Base-by-base conservation (phyloP, 192 early-diverging fungal species). In the Coemansia javaensis region DNA sequence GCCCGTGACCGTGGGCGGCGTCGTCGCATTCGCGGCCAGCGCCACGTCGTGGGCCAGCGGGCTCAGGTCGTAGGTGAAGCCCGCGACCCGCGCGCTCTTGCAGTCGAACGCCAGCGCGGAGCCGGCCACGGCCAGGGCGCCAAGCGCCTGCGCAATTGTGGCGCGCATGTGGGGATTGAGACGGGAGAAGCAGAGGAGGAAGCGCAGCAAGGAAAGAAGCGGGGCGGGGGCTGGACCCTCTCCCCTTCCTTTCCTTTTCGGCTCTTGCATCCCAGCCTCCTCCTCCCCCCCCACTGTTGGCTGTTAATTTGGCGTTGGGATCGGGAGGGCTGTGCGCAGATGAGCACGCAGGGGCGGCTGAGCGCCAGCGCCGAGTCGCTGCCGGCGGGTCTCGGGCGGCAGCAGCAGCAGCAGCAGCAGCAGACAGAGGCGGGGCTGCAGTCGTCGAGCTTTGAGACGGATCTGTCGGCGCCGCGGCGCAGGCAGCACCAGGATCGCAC, bases 1-100 rank as follows among this genome's bases (percentile, higher is more conserved):
- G 14, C 40, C 48, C 1, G 75, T 68, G 4, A 56, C 20, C 10
- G 75, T 72, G 1, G 75, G 75, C 17, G 68, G 64, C 16, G 75
- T 77, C 23, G 56, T 57, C 9, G 48, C 23, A 31, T 71, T 72
- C 46, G 28, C 45, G 25, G 51, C 56, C 15, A 77, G 49, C 3
- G 30, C 24, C 28, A 65, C 39, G 10, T 74, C 58, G 14, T 32
- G 32, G 12, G 50, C 47, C 6, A 74, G 54, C 5, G 64, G 25
- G 13, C 63, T 58, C 34, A 74, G 52, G 55, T 74, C 64, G 55
- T 63, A 74, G 13, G 32, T 48, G 40, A 45, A 56, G 9, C 64
- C 64, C 15, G 59, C 71, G 4, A 66, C 43, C 20, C 63, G 64
- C 6, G 56, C 50, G 31, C 54, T 57, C 22, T 66, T 67, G 59